Percentiles rank a stretch among this genome's conserved stretches.
Evolutionary conservation across 106 monocot genomes (phyloP).

Genomic region (Gastrodia elata): DNA sequence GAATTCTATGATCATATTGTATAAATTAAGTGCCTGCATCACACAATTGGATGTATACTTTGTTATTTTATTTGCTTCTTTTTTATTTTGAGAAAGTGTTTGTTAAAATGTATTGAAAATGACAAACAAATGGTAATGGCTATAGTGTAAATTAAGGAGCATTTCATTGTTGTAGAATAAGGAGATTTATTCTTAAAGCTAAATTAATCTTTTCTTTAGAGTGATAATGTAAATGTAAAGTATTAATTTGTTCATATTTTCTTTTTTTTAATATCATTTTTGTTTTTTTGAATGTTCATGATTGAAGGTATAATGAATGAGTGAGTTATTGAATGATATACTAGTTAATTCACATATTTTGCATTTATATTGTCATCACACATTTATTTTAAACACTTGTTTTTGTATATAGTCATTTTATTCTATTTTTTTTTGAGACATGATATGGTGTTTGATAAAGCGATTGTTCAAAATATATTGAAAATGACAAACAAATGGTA

Average conservation of each 20-base stretch:
- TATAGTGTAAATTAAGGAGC: not conserved
- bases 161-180: not conserved
- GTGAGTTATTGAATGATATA: no score
- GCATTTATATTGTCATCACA: no score
- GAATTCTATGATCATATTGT: no score
- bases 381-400: no score
- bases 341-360: no score
- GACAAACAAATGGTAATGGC: not conserved
- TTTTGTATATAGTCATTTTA: no score
- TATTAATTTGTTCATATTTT: not conserved
- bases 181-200: not conserved
- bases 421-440: no score
- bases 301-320: not conserved
- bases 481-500: not conserved
- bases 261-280: not conserved
- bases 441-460: not conserved
- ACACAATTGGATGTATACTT: no score
- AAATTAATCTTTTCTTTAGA: not conserved
- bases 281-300: not conserved
- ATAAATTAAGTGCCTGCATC: no score
- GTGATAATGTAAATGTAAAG: not conserved
- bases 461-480: not conserved
- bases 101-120: not conserved
- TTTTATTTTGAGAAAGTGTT: not conserved
- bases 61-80: no score